Base-by-base conservation (phyloP, 2,329 filamentous ascomycete genomes). In the Aspergillus chevalieri region DNA sequence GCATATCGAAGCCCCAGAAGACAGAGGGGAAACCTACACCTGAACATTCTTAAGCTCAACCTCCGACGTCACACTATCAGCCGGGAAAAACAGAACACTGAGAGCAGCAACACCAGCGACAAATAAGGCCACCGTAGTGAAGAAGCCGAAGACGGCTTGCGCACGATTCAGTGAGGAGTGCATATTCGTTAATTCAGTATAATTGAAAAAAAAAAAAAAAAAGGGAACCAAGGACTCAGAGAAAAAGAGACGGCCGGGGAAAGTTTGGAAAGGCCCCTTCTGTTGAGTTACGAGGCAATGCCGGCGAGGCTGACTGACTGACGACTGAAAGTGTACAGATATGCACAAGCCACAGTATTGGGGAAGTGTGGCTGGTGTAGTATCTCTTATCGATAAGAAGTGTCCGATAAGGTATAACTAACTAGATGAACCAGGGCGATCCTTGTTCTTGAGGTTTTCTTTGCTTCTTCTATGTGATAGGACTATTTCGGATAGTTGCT, bases 81-180 rank as follows among this genome's bases (percentile, higher is more conserved):
- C 51, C 77, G 76, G 61, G 85, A 72, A 61, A 7, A 76, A 45
- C 10, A 95, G 70, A 62, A 91, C 89, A 36, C 89, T 91, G 46
- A 86, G 75, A 44, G 92, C 91, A 60, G 96, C 88, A 51, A 94
- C 74, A 48, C 80, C 81, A 47, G 84, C 91, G 48, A 96, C 80
- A 50, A 82, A 81, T 65, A 95, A 93, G 50, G 87, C 86, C 56
- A 96, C 90, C 22, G 90, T 94, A 15, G 93, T 97, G 78, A 97
- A 96, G 82, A 95, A 96, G 71, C 93, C 90, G 69, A 98, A 98
- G 69, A 90, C 85, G 74, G 89, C 92, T 73, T 98, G 93, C 58
- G 86, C 71, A 59, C 93, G 88, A 55, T 87, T 89, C 44, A 95
- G 73, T 43, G 86, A 82, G 65, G 89, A 94, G 73, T 96, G 86